A percentile compares a stretch with the other conserved stretches of the same genome.
phyloP scores from a whole-genome alignment of 495 filamentous ascomycete species.

The Mycothermus thermophilus region DNA sequence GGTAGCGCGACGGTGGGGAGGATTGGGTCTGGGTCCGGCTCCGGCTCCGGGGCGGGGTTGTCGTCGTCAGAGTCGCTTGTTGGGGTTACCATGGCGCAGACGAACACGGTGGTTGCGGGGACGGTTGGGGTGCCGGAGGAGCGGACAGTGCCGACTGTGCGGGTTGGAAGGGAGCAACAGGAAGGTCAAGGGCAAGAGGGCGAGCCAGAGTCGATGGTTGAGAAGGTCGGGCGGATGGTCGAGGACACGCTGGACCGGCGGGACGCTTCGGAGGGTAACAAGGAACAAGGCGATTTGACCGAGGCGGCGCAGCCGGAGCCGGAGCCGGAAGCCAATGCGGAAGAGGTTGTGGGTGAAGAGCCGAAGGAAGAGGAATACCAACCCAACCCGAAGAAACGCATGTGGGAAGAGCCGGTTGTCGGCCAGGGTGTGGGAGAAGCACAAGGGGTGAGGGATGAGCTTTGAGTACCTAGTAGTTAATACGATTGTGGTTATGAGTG shows the following conservation, averaged over 20 bases:
- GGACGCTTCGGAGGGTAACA: slow-evolving; percentile 7
- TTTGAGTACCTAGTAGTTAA: too few species aligned
- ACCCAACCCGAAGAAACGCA: slow-evolving; percentile 55
- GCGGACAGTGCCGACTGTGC: slow-evolving; percentile 33
- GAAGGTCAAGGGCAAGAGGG: slow-evolving; percentile 9
- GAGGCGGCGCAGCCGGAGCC: slow-evolving; percentile 7
- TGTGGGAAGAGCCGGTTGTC: slow-evolving; percentile 70
- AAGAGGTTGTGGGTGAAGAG: too few species aligned
- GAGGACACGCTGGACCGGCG: slow-evolving; percentile 21
- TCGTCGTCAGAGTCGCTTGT: slow-evolving; percentile 21
- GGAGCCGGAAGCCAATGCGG: slow-evolving; percentile 12
- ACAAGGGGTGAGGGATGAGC: slow-evolving; percentile 12
- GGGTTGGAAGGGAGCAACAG: slow-evolving; percentile 13
- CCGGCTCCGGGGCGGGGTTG: too few species aligned
- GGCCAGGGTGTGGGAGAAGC: slow-evolving; percentile 1
- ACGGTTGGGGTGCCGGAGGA: slow-evolving; percentile 33
- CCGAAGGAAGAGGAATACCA: slow-evolving; percentile 27
- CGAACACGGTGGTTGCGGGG: slow-evolving; percentile 15
- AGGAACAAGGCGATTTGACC: slow-evolving; percentile 8
- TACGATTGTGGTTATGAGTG: too few species aligned
- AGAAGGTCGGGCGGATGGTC: slow-evolving; percentile 37
- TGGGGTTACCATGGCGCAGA: slow-evolving; percentile 10
- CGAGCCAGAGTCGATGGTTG: slow-evolving; percentile 27
- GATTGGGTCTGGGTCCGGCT: too few species aligned
- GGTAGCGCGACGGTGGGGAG: neutral